Percentiles rank a stretch among this genome's conserved stretches.
phyloP scores from a whole-genome alignment of 257 asterid species.

The Capsicum pubescens region DNA sequence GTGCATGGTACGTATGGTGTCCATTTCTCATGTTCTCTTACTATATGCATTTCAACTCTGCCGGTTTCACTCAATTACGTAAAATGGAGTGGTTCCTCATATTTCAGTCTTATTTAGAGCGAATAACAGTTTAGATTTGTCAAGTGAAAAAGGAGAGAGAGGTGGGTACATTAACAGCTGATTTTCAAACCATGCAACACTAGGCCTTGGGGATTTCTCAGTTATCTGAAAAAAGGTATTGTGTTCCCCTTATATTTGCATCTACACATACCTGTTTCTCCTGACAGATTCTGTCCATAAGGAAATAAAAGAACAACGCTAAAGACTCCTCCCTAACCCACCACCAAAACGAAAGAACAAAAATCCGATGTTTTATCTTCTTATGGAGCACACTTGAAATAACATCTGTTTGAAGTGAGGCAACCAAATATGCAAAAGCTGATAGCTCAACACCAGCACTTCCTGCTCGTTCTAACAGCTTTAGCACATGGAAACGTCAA shows the following conservation, averaged over 20 bases:
- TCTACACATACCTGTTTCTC: neutral
- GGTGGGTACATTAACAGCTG: neutral
- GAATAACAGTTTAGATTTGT: neutral
- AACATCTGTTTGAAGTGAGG: neutral
- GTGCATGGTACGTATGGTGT: neutral
- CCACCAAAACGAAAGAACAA: neutral
- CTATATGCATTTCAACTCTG: neutral
- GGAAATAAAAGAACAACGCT: neutral
- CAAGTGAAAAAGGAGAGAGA: neutral
- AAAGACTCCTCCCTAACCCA: conserved; percentile 16
- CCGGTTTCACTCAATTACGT: neutral
- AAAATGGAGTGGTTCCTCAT: neutral
- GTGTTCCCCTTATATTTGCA: neutral
- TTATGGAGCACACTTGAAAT: neutral
- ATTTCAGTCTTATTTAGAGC: neutral
- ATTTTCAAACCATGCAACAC: neutral
- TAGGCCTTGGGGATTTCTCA: neutral
- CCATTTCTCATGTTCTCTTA: neutral
- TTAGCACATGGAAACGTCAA: neutral
- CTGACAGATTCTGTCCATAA: neutral
- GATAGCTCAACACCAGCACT: conserved; percentile 1
- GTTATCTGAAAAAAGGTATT: neutral
- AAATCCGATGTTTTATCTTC: neutral
- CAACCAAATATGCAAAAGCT: neutral
- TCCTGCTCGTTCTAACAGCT: neutral